Percentiles rank a stretch among this genome's conserved stretches.
phyloP scores from a whole-genome alignment of 192 early-diverging fungal genomes.

The Dissophora globulifera region DNA sequence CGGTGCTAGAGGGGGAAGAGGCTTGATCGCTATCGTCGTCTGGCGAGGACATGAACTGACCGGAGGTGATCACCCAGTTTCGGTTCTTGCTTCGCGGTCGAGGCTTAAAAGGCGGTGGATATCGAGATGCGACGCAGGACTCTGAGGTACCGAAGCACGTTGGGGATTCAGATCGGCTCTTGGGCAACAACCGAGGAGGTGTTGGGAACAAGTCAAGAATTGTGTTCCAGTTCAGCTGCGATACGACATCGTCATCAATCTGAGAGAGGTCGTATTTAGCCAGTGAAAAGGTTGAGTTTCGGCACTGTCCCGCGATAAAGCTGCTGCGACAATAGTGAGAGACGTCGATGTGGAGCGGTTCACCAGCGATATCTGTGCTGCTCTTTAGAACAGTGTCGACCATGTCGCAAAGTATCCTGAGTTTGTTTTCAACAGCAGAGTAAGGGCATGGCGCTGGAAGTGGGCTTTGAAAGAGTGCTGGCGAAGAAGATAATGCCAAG shows the following conservation, averaged over 20 bases:
- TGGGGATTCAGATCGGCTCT: background rate
- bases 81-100: constrained; percentile 14
- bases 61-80: constrained; percentile 27
- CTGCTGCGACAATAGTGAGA: background rate
- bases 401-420: constrained; percentile 38
- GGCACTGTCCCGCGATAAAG: too few species aligned
- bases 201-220: constrained; percentile 30
- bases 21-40: background rate
- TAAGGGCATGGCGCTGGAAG: background rate
- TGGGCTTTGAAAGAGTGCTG: background rate
- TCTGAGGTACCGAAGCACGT: background rate
- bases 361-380: background rate
- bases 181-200: constrained; percentile 16
- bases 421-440: constrained; percentile 25
- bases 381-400: constrained; percentile 26
- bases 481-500: too few species aligned
- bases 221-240: constrained; percentile 18
- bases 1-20: background rate
- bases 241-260: constrained; percentile 12
- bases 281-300: constrained; percentile 4
- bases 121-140: background rate
- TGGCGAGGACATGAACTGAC: constrained; percentile 9
- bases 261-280: constrained; percentile 19
- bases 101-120: background rate
- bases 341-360: background rate